Evolutionary conservation across 2,329 filamentous ascomycete genomes (phyloP).

Genomic region (Rhinocladiella similis): DNA sequence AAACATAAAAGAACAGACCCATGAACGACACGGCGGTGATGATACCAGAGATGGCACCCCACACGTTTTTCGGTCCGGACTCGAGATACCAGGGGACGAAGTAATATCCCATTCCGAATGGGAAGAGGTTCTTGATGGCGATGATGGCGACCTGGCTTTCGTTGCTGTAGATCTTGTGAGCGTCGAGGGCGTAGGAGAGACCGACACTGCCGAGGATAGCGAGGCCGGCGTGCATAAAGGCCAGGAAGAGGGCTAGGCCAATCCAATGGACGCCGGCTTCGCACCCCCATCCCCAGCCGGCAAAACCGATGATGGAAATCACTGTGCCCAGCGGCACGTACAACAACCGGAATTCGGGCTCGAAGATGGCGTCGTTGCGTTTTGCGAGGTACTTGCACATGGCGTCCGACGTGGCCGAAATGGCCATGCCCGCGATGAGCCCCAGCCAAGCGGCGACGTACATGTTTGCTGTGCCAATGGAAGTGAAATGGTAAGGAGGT

Average conservation of each 20-base stretch:
- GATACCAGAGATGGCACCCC: not conserved
- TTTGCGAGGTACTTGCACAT: not conserved
- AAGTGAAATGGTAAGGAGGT: not conserved
- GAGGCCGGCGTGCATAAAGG: not conserved
- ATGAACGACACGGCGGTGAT: not conserved
- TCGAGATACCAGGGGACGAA: not conserved
- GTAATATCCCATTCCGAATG: not conserved
- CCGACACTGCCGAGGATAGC: not conserved
- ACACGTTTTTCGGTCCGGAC: not conserved
- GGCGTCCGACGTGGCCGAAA: not conserved
- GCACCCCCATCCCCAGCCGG: not conserved
- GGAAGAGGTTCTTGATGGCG: not conserved
- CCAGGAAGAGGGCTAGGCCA: not conserved
- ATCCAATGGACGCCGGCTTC: not conserved
- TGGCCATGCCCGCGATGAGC: not conserved
- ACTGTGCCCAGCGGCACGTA: not conserved
- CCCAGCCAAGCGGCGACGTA: not conserved
- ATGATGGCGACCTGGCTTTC: not conserved
- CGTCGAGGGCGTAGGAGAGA: not conserved
- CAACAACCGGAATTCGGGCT: not conserved
- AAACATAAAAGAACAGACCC: not conserved
- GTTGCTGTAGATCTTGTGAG: not conserved
- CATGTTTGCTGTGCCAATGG: not conserved
- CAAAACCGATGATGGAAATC: not conserved
- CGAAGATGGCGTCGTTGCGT: not conserved